Base-by-base conservation (phyloP, 1,284 basidiomycete genomes). In the Coniophora puteana region DNA sequence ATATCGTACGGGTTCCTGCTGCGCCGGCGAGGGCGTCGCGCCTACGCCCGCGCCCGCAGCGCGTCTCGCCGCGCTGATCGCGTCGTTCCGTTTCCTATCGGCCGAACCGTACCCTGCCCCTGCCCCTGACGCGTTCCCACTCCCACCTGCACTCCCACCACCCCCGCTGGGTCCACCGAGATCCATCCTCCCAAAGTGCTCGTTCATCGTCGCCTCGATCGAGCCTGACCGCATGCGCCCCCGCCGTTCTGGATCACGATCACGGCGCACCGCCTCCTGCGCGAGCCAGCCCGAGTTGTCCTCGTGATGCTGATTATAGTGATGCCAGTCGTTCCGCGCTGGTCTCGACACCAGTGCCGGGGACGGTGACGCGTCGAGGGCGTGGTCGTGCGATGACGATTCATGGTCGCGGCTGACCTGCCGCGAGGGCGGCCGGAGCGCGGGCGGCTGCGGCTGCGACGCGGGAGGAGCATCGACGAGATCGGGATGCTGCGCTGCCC, bases 261-360 rank as follows among this genome's bases (percentile, higher is more conserved):
- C 71, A 29, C 57, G 51, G 42, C 59, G 53, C 14, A 55, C 61
- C 20, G 63, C 67, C 36, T 68, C 67, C 14, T 60, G 56, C 36
- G 65, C 70, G 36, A 68, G 60, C 46, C 61, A 57, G 30, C 65
- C 59, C 22, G 65, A 63, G 38, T 68, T 62, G 33, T 69, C 67
- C 38, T 49, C 50, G 21, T 27, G 26, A 10, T 23, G 29, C 26
- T 27, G 33, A 48, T 52, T 45, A 37, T 46, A 54, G 40, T 62
- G 60, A n/a, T n/a, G n/a, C n/a, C n/a, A n/a, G 33, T 48, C 46
- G 40, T 60, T 47, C 43, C 37, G 43, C 17, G 36, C 38, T n/a
- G n/a, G n/a, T n/a, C n/a, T n/a, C n/a, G n/a, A n/a, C n/a, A n/a
- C n/a, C n/a, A n/a, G n/a, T n/a, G n/a, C n/a, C n/a, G n/a, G n/a